A percentile compares a stretch with the other conserved stretches of the same genome.
Conservation (phyloP, 2,329 filamentous ascomycete species). For the Beauveria caledonica region DNA sequence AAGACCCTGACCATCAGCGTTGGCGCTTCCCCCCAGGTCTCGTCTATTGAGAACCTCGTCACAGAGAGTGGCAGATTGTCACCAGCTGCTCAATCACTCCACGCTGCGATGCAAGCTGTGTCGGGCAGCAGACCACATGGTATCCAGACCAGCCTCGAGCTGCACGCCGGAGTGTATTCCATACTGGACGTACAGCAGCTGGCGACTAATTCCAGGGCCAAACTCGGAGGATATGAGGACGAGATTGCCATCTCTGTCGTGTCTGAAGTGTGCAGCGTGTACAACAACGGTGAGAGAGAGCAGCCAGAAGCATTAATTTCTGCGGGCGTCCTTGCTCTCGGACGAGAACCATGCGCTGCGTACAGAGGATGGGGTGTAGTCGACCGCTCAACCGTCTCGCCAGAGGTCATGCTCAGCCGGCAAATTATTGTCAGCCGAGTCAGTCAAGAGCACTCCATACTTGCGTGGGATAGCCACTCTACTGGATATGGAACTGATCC, state of each 20-base stretch:
- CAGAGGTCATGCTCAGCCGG: neutral
- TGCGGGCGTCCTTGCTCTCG: constrained; percentile 50
- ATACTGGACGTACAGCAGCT: constrained; percentile 58
- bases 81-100: constrained; percentile 4
- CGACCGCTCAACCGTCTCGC: constrained; percentile 23
- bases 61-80: neutral
- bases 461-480: constrained; percentile 38
- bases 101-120: neutral
- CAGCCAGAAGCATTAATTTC: constrained; percentile 46
- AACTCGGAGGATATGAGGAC: constrained; percentile 21
- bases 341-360: constrained; percentile 50
- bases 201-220: constrained; percentile 39
- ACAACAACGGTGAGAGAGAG: constrained; percentile 30
- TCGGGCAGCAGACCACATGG: neutral
- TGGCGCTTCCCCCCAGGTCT: constrained; percentile 26
- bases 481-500: neutral
- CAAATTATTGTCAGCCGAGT: constrained; percentile 49
- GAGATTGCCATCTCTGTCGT: constrained; percentile 50
- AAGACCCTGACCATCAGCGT: constrained; percentile 22
- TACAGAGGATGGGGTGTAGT: constrained; percentile 56
- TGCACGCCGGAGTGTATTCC: constrained; percentile 60
- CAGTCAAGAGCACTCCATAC: constrained; percentile 58
- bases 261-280: constrained; percentile 54
- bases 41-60: constrained; percentile 20
- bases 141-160: constrained; percentile 33